Percentiles rank a stretch among this genome's conserved stretches.
These are phyloP conservation scores for Pseudogymnoascus sp. DNA, from an alignment of 2,329 filamentous ascomycete species.

Conservation along the genomic window DNA sequence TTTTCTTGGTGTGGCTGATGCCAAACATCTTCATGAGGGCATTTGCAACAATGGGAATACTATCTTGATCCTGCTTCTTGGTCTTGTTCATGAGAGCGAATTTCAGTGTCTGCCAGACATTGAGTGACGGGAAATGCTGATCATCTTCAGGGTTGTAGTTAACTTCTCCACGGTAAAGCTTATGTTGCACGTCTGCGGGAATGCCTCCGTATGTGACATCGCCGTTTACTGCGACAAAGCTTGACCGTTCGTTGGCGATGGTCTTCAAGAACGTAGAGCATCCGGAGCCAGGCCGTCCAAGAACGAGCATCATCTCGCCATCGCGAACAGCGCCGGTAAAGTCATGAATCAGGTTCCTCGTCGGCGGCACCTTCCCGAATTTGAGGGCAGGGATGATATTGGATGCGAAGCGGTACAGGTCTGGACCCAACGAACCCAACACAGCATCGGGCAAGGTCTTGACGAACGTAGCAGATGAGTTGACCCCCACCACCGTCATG, in stretches of 20 bases:
- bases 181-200: constrained; percentile 57
- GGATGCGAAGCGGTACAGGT: constrained; percentile 58
- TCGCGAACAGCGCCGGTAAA: constrained; percentile 61
- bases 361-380: constrained; percentile 19
- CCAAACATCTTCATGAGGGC: constrained; percentile 69
- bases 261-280: constrained; percentile 73
- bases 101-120: constrained; percentile 69
- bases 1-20: constrained; percentile 47
- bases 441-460: constrained; percentile 68
- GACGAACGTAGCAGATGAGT: constrained; percentile 60
- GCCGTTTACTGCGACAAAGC: constrained; percentile 60
- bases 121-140: constrained; percentile 65
- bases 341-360: constrained; percentile 49
- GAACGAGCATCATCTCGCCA: constrained; percentile 65
- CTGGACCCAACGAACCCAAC: constrained; percentile 72
- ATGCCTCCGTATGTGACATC: constrained; percentile 68
- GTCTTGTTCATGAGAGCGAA: constrained; percentile 73
- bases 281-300: constrained; percentile 67
- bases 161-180: constrained; percentile 66
- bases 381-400: constrained; percentile 22
- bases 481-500: constrained; percentile 65
- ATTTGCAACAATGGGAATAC: constrained; percentile 62
- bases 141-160: constrained; percentile 75
- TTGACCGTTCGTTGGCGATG: constrained; percentile 61
- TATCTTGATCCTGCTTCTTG: constrained; percentile 54